phyloP scores from a whole-genome alignment of 805 yeast species.

The Nadsonia fulvescens region DNA sequence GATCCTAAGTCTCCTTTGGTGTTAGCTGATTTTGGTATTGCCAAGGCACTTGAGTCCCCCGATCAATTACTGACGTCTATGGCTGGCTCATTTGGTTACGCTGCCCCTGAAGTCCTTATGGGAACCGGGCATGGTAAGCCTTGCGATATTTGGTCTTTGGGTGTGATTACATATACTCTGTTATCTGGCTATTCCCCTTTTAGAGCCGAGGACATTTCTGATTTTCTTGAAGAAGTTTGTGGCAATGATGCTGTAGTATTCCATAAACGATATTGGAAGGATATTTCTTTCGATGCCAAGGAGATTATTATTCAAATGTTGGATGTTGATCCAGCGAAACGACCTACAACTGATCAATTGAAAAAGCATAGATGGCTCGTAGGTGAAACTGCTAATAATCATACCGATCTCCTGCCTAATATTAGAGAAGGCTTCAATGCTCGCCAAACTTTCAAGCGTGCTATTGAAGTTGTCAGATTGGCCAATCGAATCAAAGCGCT shows the following conservation, averaged over 20 bases:
- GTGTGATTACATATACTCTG: slow-evolving; percentile 79
- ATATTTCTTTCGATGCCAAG: slow-evolving; percentile 65
- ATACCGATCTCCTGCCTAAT: slow-evolving; percentile 59
- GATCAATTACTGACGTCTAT: slow-evolving; percentile 48
- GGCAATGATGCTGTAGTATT: slow-evolving; percentile 63
- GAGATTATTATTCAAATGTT: slow-evolving; percentile 56
- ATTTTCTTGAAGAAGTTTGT: slow-evolving; percentile 63
- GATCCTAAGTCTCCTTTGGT: slow-evolving; percentile 57
- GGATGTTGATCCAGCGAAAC: slow-evolving; percentile 42
- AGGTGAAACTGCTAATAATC: slow-evolving; percentile 25
- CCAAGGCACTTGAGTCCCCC: slow-evolving; percentile 46
- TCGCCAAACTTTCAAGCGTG: slow-evolving; percentile 66
- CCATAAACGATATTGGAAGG: slow-evolving; percentile 74
- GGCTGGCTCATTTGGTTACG: slow-evolving; percentile 91
- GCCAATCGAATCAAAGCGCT: slow-evolving; percentile 62
- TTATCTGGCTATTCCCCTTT: slow-evolving; percentile 89
- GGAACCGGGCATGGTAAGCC: slow-evolving; percentile 85
- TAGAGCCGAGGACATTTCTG: slow-evolving; percentile 63
- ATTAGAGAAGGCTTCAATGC: slow-evolving; percentile 73
- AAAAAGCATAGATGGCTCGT: slow-evolving; percentile 61
- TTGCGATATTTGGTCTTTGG: slow-evolving; percentile 91
- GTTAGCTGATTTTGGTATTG: slow-evolving; percentile 91
- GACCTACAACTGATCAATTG: slow-evolving; percentile 54
- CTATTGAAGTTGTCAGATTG: slow-evolving; percentile 67
- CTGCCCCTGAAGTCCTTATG: slow-evolving; percentile 84